phyloP scores from a whole-genome alignment of 2,329 filamentous ascomycete genomes.

The Lizonia empirigonia region DNA sequence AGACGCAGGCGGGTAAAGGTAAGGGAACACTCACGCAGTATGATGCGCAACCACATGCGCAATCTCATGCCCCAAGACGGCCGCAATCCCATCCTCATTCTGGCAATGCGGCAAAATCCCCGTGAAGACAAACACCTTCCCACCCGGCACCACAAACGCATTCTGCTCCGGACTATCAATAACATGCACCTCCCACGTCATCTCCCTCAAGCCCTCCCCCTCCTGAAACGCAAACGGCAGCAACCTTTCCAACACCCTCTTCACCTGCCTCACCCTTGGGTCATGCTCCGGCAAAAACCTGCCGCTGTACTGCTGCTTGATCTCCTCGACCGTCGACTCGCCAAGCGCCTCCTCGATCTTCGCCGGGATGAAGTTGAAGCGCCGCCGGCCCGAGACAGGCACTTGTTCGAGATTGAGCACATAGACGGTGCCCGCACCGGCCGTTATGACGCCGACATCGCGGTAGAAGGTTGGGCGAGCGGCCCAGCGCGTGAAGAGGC shows the following conservation, averaged over 20 bases:
- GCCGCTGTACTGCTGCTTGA: constrained; percentile 61
- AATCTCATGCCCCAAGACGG: constrained; percentile 80
- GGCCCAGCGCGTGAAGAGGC: constrained; percentile 48
- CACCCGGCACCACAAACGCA: constrained; percentile 77
- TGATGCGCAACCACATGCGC: constrained; percentile 66
- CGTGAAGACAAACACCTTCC: constrained; percentile 80
- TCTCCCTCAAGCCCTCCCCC: constrained; percentile 47
- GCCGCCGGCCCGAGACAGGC: constrained; percentile 70
- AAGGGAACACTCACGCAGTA: constrained; percentile 33
- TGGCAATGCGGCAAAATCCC: constrained; percentile 72
- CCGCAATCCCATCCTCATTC: constrained; percentile 72
- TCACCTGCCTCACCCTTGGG: constrained; percentile 61
- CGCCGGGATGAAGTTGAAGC: constrained; percentile 73
- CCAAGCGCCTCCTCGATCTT: constrained; percentile 61
- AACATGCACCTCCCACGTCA: constrained; percentile 72
- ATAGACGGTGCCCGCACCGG: constrained; percentile 63
- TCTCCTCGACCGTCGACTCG: constrained; percentile 60
- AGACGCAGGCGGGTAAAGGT: not conserved
- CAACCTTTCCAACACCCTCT: constrained; percentile 68
- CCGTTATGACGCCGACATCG: constrained; percentile 51
- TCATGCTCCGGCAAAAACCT: constrained; percentile 66
- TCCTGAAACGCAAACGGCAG: constrained; percentile 67
- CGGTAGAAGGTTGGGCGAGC: constrained; percentile 55
- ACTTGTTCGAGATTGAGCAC: constrained; percentile 72
- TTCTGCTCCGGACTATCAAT: constrained; percentile 73